Conservation (phyloP, 2,329 filamentous ascomycete genomes). For the Aureobasidium mangrovei region DNA sequence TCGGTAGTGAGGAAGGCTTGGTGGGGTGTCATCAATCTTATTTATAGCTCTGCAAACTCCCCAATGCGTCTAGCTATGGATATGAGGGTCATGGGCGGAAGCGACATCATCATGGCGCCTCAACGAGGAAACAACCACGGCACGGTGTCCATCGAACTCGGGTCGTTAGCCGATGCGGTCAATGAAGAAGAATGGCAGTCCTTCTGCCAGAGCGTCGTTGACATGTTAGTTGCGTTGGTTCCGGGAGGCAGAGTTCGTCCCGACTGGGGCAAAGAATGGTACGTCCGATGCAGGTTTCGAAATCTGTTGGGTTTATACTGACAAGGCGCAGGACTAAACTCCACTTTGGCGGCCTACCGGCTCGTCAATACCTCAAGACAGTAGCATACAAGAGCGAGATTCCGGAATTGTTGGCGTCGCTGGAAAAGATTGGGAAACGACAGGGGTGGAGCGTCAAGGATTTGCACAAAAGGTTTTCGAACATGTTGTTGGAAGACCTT, state of each 20-base stretch:
- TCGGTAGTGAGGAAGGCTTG: slow-evolving; percentile 37
- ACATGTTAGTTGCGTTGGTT: slow-evolving; percentile 27
- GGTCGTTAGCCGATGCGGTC: slow-evolving; percentile 31
- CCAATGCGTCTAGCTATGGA: slow-evolving; percentile 10
- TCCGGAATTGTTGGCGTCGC: slow-evolving; percentile 27
- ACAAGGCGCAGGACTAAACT: background rate
- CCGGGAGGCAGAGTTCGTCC: slow-evolving; percentile 26
- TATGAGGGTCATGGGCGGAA: slow-evolving; percentile 23
- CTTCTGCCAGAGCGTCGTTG: slow-evolving; percentile 34
- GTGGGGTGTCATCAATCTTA: slow-evolving; percentile 42
- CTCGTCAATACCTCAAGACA: slow-evolving; percentile 29
- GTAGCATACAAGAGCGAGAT: slow-evolving; percentile 34
- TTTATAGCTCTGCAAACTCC: slow-evolving; percentile 27
- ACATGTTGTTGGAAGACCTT: slow-evolving; percentile 32
- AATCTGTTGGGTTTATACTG: background rate
- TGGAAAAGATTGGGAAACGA: slow-evolving; percentile 30
- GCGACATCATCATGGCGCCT: slow-evolving; percentile 37
- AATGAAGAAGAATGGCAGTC: slow-evolving; percentile 29
- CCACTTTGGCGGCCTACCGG: slow-evolving; percentile 16
- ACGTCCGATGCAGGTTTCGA: background rate
- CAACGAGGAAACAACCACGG: slow-evolving; percentile 35
- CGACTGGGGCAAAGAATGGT: slow-evolving; percentile 39
- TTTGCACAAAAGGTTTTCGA: slow-evolving; percentile 34
- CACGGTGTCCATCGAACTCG: slow-evolving; percentile 34
- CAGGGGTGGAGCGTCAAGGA: slow-evolving; percentile 35